phyloP scores from a whole-genome alignment of 1,284 basidiomycete genomes.

The Ceratobasidium papillatum region DNA sequence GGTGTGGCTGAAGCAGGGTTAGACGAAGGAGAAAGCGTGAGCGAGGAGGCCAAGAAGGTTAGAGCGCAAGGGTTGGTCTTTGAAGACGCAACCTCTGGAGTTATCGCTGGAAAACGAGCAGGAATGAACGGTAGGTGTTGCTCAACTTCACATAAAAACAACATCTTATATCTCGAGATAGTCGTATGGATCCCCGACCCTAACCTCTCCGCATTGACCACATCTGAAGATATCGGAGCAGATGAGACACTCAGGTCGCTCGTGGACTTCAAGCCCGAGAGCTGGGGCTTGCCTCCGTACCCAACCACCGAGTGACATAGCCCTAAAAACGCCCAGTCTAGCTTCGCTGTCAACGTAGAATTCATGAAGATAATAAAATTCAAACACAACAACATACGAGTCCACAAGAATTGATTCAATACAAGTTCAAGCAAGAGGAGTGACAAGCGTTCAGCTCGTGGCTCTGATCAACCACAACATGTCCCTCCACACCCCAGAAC shows the following conservation, averaged over 20 bases:
- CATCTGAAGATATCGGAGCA: conserved; percentile 56
- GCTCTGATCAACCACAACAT: conserved; percentile 1
- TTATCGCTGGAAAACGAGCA: conserved; percentile 78
- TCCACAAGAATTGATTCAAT: conserved; percentile 2
- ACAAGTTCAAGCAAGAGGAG: background rate
- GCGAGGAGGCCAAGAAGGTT: conserved; percentile 58
- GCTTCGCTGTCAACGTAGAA: background rate
- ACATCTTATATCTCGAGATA: conserved; percentile 49
- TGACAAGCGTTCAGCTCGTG: background rate
- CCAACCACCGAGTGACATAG: background rate
- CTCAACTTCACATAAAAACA: background rate
- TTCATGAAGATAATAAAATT: conserved; percentile 10
- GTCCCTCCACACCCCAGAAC: background rate
- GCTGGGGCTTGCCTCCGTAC: conserved; percentile 80
- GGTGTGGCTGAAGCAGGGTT: conserved; percentile 63
- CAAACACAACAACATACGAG: background rate
- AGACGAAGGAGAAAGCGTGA: conserved; percentile 51
- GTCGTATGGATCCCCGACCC: conserved; percentile 82
- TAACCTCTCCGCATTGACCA: conserved; percentile 64
- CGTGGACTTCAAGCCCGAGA: conserved; percentile 72
- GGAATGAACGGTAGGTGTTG: conserved; percentile 75
- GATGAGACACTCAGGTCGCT: conserved; percentile 59
- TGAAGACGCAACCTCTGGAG: conserved; percentile 75
- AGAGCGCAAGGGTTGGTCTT: conserved; percentile 73
- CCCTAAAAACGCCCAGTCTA: background rate